Percentiles rank a stretch among this genome's conserved stretches.
These are phyloP conservation scores for Drechslera avenae DNA, from an alignment of 2,329 filamentous ascomycete genomes.

Conservation along the genomic window DNA sequence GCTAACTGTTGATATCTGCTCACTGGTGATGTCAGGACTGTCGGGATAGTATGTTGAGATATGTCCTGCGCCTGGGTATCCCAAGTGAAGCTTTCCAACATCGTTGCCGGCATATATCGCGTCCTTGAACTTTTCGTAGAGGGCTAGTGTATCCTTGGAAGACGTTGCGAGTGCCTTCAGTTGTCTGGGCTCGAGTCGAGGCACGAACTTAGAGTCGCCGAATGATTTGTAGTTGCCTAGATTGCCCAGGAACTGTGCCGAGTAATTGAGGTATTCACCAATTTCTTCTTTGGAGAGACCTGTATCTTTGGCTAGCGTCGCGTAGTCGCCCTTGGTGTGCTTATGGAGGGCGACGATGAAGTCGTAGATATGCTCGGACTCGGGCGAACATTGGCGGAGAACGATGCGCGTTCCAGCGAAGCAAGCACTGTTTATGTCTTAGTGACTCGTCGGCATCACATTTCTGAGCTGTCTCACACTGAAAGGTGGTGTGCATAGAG, in stretches of 20 bases:
- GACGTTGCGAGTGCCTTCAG: constrained; percentile 53
- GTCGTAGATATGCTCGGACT: constrained; percentile 60
- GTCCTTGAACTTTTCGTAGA: constrained; percentile 53
- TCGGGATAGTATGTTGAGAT: constrained; percentile 58
- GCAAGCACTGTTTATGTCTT: constrained; percentile 45
- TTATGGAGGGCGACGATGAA: constrained; percentile 59
- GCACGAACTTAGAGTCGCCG: constrained; percentile 58
- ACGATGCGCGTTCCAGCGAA: constrained; percentile 58
- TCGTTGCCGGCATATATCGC: constrained; percentile 52
- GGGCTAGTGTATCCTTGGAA: constrained; percentile 46
- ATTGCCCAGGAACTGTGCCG: constrained; percentile 59
- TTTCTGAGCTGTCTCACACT: constrained; percentile 30
- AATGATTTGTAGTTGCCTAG: constrained; percentile 60
- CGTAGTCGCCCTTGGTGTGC: constrained; percentile 56
- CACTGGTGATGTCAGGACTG: constrained; percentile 54
- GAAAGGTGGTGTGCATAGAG: constrained; percentile 78
- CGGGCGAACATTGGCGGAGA: constrained; percentile 58
- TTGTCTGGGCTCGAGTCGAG: constrained; percentile 51
- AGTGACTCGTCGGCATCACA: background rate
- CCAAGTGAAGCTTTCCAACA: constrained; percentile 54
- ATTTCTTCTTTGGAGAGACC: constrained; percentile 48
- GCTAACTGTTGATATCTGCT: constrained; percentile 54
- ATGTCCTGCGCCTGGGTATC: constrained; percentile 56
- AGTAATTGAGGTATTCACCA: constrained; percentile 46
- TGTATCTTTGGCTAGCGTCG: constrained; percentile 50